Evolutionary conservation across 768 basidiomycete genomes (phyloP), one percentile per base, ranked within the genome.

Genomic region (Ramaria sp.): DNA sequence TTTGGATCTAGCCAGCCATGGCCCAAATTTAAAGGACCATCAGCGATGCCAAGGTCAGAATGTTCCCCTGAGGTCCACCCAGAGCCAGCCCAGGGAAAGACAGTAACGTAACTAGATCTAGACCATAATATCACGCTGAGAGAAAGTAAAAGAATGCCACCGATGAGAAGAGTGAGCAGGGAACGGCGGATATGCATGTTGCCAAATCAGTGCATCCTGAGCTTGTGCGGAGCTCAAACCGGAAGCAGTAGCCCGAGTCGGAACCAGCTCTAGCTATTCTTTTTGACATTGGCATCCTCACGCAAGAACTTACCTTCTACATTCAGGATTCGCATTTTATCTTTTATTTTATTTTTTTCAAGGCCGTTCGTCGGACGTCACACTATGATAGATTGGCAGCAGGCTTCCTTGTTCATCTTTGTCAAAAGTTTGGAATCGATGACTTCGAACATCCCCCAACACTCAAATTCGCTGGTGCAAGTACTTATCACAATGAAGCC

Each of bases 111-210:
- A 43, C 41, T 18, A 43, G 34, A 12, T 6, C 36, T 57, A 44
- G 3, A 25, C 47, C 24, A 39, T 9, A 58, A 30, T 7, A 51
- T 16, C 15, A 50, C 49, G 38, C 48, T 34, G 24, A 25, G 41
- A 16, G 38, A 34, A 20, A 56, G 38, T 10, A 49, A 52, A 44
- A 50, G 27, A 34, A 42, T 50, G 3, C 34, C 56, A 20, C 48
- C 38, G 32, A 56, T 22, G 49, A 58, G 30, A 25, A 57, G 58
- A 20, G 56, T 7, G 42, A 57, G 36, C 5, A 52, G 18, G 10
- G 57, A 58, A 30, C 56, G 56, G n/a, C 57, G 57, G 28, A 58
- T 18, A 34, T 44, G 56, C 57, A 58, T 58, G 34, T 28, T 6
- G 5, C 15, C 5, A 41, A 22, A 41, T 22, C 39, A 41, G 13